Evolutionary conservation across 345 rosid species (phyloP).

Genomic region (Sapria himalayana): DNA sequence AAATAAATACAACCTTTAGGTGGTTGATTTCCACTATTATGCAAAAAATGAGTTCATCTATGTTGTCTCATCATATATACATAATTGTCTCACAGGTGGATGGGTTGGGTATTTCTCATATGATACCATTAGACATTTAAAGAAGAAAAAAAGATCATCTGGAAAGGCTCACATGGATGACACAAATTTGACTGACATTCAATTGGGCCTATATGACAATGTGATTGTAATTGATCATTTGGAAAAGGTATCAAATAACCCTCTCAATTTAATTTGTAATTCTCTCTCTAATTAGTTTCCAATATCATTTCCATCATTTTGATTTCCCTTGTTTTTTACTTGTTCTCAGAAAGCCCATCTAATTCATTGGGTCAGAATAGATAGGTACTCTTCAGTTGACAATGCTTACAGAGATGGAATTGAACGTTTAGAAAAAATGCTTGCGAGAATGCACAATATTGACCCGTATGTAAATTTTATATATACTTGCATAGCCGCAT

Average conservation of each 20-base stretch:
- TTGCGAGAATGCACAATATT: conserved; percentile 21
- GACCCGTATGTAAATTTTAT: conserved; percentile 22
- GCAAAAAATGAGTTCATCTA: too few species aligned
- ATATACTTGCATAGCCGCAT: too few species aligned
- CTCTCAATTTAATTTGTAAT: too few species aligned
- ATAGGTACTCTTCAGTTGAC: conserved; percentile 23
- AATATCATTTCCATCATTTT: too few species aligned
- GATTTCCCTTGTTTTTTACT: background rate
- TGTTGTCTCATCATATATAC: too few species aligned
- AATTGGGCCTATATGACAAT: conserved; percentile 61
- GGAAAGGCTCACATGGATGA: conserved; percentile 62
- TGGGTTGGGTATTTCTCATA: conserved; percentile 95
- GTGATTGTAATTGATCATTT: conserved; percentile 87
- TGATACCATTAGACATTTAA: conserved; percentile 65
- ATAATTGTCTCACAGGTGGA: conserved; percentile 34
- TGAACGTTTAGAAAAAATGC: conserved; percentile 19
- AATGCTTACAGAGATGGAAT: conserved; percentile 33
- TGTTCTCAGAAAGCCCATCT: conserved; percentile 27
- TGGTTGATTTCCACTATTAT: too few species aligned
- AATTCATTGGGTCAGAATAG: conserved; percentile 43
- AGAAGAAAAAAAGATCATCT: conserved; percentile 56
- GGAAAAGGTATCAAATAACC: conserved; percentile 69
- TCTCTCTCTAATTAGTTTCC: too few species aligned
- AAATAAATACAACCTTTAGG: too few species aligned
- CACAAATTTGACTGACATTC: conserved; percentile 71